Base-by-base conservation (phyloP, 768 basidiomycete genomes). In the Hortiboletus flavorubellus region DNA sequence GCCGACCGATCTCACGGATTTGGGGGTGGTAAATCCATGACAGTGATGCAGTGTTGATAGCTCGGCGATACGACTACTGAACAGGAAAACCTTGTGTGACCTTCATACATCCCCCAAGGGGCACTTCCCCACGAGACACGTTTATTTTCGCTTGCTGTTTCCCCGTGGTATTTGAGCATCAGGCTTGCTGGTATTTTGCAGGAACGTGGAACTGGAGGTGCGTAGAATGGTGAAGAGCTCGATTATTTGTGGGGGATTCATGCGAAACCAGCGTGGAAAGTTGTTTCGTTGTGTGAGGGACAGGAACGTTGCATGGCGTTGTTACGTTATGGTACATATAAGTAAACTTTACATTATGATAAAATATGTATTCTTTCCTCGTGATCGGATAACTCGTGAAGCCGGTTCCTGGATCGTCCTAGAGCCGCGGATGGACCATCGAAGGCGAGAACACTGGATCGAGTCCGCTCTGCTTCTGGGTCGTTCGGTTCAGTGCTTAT, bases 341-440 rank as follows among this genome's bases (percentile, higher is more conserved):
- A 58, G 61, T 57, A 57, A 65, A 58, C 44, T 68, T 51, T 66
- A 55, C 63, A 57, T 67, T 64, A 66, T 34, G 54, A 62, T 61
- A 21, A 21, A 21, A 21, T 21, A 21, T 21, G 21, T 21, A 61
- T 43, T 30, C 38, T 46, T 23, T 50, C 9, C 48, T 50, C 50
- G 53, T 46, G 60, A 62, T 59, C 63, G 68, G 68, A 38, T 54
- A 41, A 58, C 39, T 35, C 10, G 43, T 59, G 58, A 38, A 53
- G 33, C 59, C 56, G 59, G 60, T 66, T 31, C 66, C 68, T 72
- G 63, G 68, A 70, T 68, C 53, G 59, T 59, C 68, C 61, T 70
- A 61, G 37, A 45, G 55, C 68, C 70, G 70, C 68, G 70, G 69
- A 67, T 67, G 53, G 21, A 21, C 55, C 15, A 30, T 46, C 37